Evolutionary conservation across 78 protist species (phyloP).

Genomic region (Dictyostelium purpureum): DNA sequence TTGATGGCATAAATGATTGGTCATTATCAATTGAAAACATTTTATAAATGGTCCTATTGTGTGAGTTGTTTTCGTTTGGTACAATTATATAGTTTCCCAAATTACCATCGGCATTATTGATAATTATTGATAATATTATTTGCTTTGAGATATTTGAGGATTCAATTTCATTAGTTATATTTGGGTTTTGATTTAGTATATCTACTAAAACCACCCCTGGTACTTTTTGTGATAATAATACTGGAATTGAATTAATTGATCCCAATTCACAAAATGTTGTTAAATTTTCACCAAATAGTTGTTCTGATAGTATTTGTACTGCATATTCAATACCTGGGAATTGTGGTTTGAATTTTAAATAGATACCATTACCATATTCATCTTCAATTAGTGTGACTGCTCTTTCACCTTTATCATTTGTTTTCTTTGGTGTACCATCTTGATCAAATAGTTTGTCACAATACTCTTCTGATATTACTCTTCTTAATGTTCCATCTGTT

Average conservation of each 20-base stretch:
- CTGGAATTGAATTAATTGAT: not conserved
- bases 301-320: not conserved
- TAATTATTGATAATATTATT: not conserved
- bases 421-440: not conserved
- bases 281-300: not conserved
- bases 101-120: conserved; percentile 9
- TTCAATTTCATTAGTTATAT: not conserved
- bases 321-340: not conserved
- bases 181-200: not conserved
- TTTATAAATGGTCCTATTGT: not conserved
- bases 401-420: not conserved
- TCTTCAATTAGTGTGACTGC: not conserved
- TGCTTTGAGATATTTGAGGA: not conserved
- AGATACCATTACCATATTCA: not conserved
- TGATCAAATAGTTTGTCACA: not conserved
- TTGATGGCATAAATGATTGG: conserved; percentile 1
- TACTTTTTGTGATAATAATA: not conserved
- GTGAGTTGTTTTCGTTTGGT: not conserved
- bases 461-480: not conserved
- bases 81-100: not conserved
- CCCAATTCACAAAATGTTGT: not conserved
- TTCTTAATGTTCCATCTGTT: not conserved
- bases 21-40: not conserved
- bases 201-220: not conserved
- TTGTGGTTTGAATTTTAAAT: conserved; percentile 1